Evolutionary conservation across 306 rosid species (phyloP).

Genomic region (Leucaena leucocephala): DNA sequence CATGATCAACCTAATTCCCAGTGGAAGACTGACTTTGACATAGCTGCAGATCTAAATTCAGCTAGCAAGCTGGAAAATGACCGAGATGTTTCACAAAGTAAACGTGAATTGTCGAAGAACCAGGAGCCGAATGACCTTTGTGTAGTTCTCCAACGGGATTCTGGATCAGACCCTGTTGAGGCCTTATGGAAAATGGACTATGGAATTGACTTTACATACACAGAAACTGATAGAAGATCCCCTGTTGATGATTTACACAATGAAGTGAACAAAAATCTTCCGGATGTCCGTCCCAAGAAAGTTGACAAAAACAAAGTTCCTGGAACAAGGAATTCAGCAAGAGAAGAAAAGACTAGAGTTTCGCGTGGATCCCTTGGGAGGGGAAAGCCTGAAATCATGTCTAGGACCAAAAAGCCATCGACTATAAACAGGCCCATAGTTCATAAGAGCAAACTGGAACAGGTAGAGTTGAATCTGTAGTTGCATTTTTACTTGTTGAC

Average conservation of each 20-base stretch:
- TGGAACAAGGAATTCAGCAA: slow-evolving; percentile 38
- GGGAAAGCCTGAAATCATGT: slow-evolving; percentile 40
- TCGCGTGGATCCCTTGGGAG: slow-evolving; percentile 31
- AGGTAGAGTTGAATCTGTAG: slow-evolving; percentile 43
- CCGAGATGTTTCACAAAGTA: slow-evolving; percentile 35
- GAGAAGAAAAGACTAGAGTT: slow-evolving; percentile 42
- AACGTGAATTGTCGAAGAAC: slow-evolving; percentile 35
- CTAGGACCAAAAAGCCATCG: slow-evolving; percentile 44
- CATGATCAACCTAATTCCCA: slow-evolving; percentile 43
- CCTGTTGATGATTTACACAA: slow-evolving; percentile 45
- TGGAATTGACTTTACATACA: slow-evolving; percentile 50
- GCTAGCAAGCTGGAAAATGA: slow-evolving; percentile 41
- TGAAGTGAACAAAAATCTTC: slow-evolving; percentile 39
- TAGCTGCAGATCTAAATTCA: slow-evolving; percentile 50
- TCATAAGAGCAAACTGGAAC: slow-evolving; percentile 65
- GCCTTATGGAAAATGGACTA: slow-evolving; percentile 54
- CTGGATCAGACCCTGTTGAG: slow-evolving; percentile 41
- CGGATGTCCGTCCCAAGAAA: slow-evolving; percentile 37
- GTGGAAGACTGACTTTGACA: slow-evolving; percentile 54
- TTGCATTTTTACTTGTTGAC: slow-evolving; percentile 13
- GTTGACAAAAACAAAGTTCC: slow-evolving; percentile 48
- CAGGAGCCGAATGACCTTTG: slow-evolving; percentile 58
- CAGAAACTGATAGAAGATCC: slow-evolving; percentile 41
- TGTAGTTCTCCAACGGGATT: slow-evolving; percentile 56
- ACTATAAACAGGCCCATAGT: slow-evolving; percentile 47